Percentiles rank a stretch among this genome's conserved stretches.
phyloP scores from a whole-genome alignment of 176 grass and related monocot species.

The Otatea glauca region DNA sequence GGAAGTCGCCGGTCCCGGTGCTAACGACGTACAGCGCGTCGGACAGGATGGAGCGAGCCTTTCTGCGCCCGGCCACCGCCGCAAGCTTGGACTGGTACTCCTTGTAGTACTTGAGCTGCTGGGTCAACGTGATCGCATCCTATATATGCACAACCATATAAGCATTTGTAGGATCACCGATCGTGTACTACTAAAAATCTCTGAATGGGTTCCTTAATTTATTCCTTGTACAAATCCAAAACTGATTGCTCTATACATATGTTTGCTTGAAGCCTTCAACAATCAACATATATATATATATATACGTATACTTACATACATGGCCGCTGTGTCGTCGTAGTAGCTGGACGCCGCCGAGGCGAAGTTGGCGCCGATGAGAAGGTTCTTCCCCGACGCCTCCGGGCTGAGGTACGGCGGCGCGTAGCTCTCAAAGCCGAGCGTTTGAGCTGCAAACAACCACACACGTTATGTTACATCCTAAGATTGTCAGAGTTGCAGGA shows the following conservation, averaged over 20 bases:
- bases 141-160: constrained; percentile 10
- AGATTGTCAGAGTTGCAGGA: neutral
- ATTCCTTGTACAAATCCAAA: neutral
- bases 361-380: constrained; percentile 78
- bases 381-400: constrained; percentile 61
- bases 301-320: constrained; percentile 60
- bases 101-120: constrained; percentile 74
- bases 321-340: constrained; percentile 65
- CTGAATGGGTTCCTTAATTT: no score
- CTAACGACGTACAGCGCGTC: constrained; percentile 77
- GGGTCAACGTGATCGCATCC: constrained; percentile 69
- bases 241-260: neutral
- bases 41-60: constrained; percentile 53
- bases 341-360: constrained; percentile 81
- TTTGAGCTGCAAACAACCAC: constrained; percentile 51
- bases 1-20: constrained; percentile 69
- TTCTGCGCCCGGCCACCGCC: constrained; percentile 45
- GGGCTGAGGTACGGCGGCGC: constrained; percentile 74
- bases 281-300: no score
- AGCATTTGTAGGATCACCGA: no score
- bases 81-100: constrained; percentile 76
- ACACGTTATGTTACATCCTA: neutral
- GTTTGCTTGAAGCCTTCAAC: no score
- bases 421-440: constrained; percentile 64
- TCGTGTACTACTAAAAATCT: no score